A percentile compares a stretch with the other conserved stretches of the same genome.
Evolutionary conservation across 2,329 filamentous ascomycete species (phyloP).

Genomic region (Ophiostoma piceae): DNA sequence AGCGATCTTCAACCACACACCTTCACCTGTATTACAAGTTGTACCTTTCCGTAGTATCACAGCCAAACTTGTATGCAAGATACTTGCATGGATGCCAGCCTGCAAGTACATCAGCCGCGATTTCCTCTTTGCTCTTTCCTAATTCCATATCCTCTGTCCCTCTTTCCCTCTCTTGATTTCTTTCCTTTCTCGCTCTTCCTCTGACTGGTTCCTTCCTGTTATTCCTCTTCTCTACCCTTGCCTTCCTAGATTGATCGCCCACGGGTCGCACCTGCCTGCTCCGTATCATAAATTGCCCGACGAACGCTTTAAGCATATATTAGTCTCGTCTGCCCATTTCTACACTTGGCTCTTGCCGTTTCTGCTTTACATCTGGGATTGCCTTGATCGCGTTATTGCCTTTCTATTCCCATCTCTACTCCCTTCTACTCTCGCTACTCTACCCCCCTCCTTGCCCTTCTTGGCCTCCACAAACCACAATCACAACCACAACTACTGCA

Average conservation of each 20-base stretch:
- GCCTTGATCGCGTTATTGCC: neutral
- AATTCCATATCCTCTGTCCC: neutral
- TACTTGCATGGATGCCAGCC: neutral
- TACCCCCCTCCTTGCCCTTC: neutral
- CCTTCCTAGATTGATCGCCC: neutral
- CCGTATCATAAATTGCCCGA: neutral
- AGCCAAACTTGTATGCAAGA: neutral
- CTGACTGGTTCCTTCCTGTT: neutral
- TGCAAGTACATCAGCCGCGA: neutral
- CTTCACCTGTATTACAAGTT: neutral
- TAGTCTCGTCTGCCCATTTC: neutral
- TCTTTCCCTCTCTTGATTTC: neutral
- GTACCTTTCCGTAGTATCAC: neutral
- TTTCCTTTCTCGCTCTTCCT: neutral
- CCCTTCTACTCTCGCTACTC: neutral
- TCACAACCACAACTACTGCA: neutral
- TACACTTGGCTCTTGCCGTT: conserved; percentile 5
- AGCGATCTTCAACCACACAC: conserved; percentile 6
- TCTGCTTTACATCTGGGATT: neutral
- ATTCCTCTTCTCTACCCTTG: neutral
- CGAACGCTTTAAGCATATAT: neutral
- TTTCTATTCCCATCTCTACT: neutral
- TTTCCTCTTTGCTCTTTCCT: conserved; percentile 1
- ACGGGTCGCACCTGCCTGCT: neutral
- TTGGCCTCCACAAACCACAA: neutral